phyloP scores from a whole-genome alignment of 441 rosid species.

The Sinapis alba region DNA sequence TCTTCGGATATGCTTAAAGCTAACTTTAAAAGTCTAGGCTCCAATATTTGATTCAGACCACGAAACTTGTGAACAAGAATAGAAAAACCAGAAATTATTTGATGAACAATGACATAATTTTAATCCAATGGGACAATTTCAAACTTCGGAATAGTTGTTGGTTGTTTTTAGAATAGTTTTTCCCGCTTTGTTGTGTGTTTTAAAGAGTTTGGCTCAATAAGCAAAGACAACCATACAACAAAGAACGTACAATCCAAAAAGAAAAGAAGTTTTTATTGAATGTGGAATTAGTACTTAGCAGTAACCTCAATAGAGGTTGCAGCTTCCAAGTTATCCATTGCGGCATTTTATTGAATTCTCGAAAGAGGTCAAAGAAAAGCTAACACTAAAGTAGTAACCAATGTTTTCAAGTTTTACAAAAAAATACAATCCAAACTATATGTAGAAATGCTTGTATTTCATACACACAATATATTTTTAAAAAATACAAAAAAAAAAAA shows the following conservation, averaged over 20 bases:
- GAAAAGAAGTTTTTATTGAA: neutral
- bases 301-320: slow-evolving; percentile 54
- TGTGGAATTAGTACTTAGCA: neutral
- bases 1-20: too few species aligned
- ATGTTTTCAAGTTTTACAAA: neutral
- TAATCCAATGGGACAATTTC: too few species aligned
- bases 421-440: slow-evolving; percentile 25
- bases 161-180: too few species aligned
- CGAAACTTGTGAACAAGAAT: too few species aligned
- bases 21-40: too few species aligned
- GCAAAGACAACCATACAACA: neutral
- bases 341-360: neutral
- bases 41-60: too few species aligned
- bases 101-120: too few species aligned
- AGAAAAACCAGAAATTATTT: too few species aligned
- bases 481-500: neutral
- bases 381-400: neutral
- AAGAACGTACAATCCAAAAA: neutral
- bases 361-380: neutral
- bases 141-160: too few species aligned
- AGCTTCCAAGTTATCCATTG: slow-evolving; percentile 51
- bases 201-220: neutral
- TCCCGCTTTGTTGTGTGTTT: neutral
- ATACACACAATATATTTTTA: slow-evolving; percentile 26
- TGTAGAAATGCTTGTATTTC: slow-evolving; percentile 19